Percentiles rank a stretch among this genome's conserved stretches.
These are phyloP conservation scores for Cryptococcus jaspeensis DNA, from an alignment of 1,284 basidiomycete species.

Conservation along the genomic window DNA sequence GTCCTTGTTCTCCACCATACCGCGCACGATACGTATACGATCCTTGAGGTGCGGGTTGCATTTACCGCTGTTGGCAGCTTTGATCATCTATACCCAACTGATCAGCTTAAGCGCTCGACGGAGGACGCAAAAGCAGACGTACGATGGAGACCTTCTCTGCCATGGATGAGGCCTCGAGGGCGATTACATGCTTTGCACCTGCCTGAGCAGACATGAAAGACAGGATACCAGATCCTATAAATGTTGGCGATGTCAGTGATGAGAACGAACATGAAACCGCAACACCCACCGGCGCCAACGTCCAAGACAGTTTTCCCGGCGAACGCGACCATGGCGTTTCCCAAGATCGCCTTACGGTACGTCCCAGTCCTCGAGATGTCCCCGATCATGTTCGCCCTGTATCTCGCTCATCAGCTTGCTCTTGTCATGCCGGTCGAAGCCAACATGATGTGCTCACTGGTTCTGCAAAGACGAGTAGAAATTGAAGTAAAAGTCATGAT, in stretches of 20 bases:
- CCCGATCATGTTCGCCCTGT: conserved; percentile 52
- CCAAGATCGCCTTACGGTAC: conserved; percentile 51
- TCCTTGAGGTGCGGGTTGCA: conserved; percentile 43
- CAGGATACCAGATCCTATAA: conserved; percentile 55
- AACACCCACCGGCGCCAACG: conserved; percentile 52
- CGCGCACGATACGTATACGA: conserved; percentile 42
- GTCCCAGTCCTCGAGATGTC: conserved; percentile 50
- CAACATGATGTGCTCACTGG: conserved; percentile 27
- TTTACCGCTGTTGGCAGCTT: conserved; percentile 40
- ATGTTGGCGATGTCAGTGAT: background rate
- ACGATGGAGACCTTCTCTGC: conserved; percentile 53
- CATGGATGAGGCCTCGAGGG: conserved; percentile 56
- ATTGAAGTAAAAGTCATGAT: conserved; percentile 48
- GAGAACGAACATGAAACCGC: background rate
- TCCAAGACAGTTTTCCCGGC: conserved; percentile 50
- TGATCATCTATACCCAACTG: conserved; percentile 38
- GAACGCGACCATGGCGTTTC: conserved; percentile 49
- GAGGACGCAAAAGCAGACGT: conserved; percentile 10
- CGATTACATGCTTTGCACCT: conserved; percentile 54
- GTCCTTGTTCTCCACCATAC: conserved; percentile 46
- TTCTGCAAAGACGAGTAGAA: conserved; percentile 48
- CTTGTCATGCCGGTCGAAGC: background rate
- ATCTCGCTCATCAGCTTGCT: background rate
- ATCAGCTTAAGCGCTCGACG: background rate
- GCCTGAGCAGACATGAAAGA: conserved; percentile 56